Evolutionary conservation across 106 monocot species (phyloP).

Genomic region (Dioscorea dumetorum): DNA sequence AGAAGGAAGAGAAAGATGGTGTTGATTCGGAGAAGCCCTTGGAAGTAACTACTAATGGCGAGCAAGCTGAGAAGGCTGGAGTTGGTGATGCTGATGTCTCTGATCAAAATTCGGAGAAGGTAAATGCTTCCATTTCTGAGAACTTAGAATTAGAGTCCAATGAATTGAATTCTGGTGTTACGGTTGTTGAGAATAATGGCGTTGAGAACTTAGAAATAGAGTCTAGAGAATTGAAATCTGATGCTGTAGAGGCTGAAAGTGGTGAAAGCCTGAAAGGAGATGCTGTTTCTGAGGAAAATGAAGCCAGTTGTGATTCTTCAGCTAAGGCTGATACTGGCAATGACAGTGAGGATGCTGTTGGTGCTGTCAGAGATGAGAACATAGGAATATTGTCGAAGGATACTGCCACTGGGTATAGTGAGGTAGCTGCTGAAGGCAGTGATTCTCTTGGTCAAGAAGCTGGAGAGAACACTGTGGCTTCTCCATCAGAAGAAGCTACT

Average conservation of each 20-base stretch:
- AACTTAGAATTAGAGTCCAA: background rate
- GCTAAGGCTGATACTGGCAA: background rate
- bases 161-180: background rate
- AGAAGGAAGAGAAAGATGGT: background rate
- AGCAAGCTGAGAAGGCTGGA: background rate
- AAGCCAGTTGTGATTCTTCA: background rate
- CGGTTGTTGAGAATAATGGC: background rate
- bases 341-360: background rate
- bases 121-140: conserved; percentile 1
- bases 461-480: no score
- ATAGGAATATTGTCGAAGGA: no score
- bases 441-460: no score
- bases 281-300: background rate
- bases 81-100: conserved; percentile 4
- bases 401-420: no score
- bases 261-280: background rate
- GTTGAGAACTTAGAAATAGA: background rate
- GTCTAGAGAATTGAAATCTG: background rate
- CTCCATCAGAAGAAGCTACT: no score
- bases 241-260: background rate
- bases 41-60: background rate
- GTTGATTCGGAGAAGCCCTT: background rate
- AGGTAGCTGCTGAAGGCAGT: no score
- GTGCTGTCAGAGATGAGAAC: background rate
- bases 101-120: background rate